Evolutionary conservation across 2,329 filamentous ascomycete species (phyloP).

Genomic region (Aspergillus transmontanensis): DNA sequence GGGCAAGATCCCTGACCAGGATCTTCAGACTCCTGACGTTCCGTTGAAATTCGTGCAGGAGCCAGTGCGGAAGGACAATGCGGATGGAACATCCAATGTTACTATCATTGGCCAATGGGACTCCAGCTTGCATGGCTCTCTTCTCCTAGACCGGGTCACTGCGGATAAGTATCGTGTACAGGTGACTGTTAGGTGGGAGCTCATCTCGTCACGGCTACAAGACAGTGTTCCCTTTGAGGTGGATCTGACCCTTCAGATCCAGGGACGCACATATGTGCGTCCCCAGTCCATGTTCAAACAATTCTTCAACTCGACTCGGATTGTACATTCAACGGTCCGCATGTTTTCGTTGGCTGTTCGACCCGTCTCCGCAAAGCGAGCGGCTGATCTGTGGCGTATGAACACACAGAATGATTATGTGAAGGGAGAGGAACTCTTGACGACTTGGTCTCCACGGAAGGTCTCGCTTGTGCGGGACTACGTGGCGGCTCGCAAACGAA

Average conservation of each 20-base stretch:
- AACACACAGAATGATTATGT: conserved; percentile 94
- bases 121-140: conserved; percentile 85
- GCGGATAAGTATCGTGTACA: conserved; percentile 92
- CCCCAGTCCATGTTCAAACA: conserved; percentile 85
- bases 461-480: conserved; percentile 91
- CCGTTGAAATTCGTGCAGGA: conserved; percentile 74
- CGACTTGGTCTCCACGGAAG: conserved; percentile 83
- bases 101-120: conserved; percentile 95
- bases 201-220: conserved; percentile 79
- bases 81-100: conserved; percentile 86
- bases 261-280: conserved; percentile 80
- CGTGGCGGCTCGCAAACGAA: conserved; percentile 72
- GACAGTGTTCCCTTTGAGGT: conserved; percentile 85
- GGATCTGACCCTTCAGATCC: conserved; percentile 78
- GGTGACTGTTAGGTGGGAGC: conserved; percentile 82
- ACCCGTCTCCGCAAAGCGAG: conserved; percentile 85
- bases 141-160: conserved; percentile 91
- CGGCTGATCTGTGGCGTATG: conserved; percentile 93
- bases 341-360: conserved; percentile 87
- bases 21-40: conserved; percentile 71
- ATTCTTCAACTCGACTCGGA: conserved; percentile 79
- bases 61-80: conserved; percentile 79
- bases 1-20: conserved; percentile 81
- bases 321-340: conserved; percentile 82
- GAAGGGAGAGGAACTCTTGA: conserved; percentile 88